Percentiles rank a stretch among this genome's conserved stretches.
Evolutionary conservation across 768 basidiomycete genomes (phyloP).

Genomic region (Dacryopinax spathularia): DNA sequence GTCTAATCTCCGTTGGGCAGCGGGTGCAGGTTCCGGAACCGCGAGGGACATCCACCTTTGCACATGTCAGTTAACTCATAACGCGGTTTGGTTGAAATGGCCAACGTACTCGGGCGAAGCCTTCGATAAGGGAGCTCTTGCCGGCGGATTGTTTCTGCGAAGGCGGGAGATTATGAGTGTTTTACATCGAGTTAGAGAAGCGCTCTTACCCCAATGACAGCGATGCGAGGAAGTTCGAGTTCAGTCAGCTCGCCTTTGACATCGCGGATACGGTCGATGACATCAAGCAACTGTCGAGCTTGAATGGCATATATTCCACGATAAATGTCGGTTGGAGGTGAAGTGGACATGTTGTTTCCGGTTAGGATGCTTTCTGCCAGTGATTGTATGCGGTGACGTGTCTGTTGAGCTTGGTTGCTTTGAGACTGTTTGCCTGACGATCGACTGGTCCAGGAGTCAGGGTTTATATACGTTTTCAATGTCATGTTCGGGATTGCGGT

Average conservation of each 20-base stretch:
- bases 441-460: too few relatives aligned
- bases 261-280: not conserved
- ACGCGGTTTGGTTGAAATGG: not conserved
- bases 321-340: too few relatives aligned
- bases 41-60: conserved; percentile 52
- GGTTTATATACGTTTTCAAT: too few relatives aligned
- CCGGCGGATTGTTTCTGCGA: conserved; percentile 69
- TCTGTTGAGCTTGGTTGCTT: too few relatives aligned
- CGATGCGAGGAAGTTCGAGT: conserved; percentile 59
- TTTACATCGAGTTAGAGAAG: not conserved
- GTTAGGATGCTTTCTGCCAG: too few relatives aligned
- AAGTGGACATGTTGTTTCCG: too few relatives aligned
- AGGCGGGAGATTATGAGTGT: too few relatives aligned
- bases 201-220: conserved; percentile 42
- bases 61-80: not conserved
- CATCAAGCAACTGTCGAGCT: not conserved
- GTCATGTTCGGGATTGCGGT: too few relatives aligned
- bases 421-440: too few relatives aligned
- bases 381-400: too few relatives aligned
- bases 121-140: conserved; percentile 64
- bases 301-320: not conserved
- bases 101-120: conserved; percentile 34
- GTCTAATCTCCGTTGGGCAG: conserved; percentile 48
- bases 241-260: conserved; percentile 21
- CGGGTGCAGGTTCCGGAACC: conserved; percentile 65